Evolutionary conservation across 352 stramenopile species (phyloP), one percentile per base, ranked within the genome.

Genomic region (Globisporangium abappressorium): DNA sequence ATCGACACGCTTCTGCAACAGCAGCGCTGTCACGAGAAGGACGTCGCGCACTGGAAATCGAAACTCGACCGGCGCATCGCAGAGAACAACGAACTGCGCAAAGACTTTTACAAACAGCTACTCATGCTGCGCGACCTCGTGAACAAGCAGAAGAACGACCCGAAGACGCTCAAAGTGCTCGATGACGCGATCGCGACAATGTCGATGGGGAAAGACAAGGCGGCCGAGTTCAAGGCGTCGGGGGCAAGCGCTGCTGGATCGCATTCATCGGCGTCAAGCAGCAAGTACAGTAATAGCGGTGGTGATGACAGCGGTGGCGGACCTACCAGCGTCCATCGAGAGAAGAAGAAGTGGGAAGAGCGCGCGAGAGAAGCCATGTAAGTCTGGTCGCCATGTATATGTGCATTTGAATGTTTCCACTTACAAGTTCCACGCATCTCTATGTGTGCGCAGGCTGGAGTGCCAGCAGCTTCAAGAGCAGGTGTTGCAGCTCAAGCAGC

Each of bases 311-410:
- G 36, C 34, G 53, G 41, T 15, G 38, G 14, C 53, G 28, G 64
- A 28, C 22, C 30, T 3, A 28, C 55, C 5, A 76, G 57, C 1
- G 56, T 82, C 58, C 74, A 76, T 33, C 78, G 79, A 47, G 82
- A 90, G 55, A 87, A 87, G 51, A 82, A 90, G 33, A 91, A 90
- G 47, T 89, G 79, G 79, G 82, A 90, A 61, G 70, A 90, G 36
- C 78, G 78, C 3, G 76, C 75, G 2, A 55, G 68, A 51, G 82
- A 92, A 74, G 78, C 84, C 15, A 69, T 67, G 79, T 87, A 60
- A 36, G 77, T n/a, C 5, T 18, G 11, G 11, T 5, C 3, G 18
- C 4, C 20, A 24, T 43, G 54, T 18, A 56, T 33, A 34, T 9
- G 15, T 28, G 55, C 38, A 41, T 57, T 64, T 70, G 28, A 41